These are phyloP conservation scores for Termitomyces sp. DNA, from an alignment of 768 basidiomycete genomes.

Conservation along the genomic window DNA sequence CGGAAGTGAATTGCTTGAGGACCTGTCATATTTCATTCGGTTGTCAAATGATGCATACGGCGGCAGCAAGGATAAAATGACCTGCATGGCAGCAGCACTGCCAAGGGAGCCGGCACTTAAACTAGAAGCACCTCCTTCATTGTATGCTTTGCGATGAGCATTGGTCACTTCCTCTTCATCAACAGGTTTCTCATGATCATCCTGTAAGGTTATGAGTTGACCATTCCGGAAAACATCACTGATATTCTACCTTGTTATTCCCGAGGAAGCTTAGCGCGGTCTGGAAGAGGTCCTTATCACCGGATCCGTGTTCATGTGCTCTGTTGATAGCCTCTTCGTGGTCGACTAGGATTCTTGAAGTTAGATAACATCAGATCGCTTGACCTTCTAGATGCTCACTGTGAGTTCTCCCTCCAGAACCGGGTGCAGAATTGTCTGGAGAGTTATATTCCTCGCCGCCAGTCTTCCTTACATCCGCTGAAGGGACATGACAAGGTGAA, in stretches of 20 bases:
- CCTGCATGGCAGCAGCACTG: constrained; percentile 76
- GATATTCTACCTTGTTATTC: constrained; percentile 43
- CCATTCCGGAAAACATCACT: neutral
- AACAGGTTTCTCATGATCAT: constrained; percentile 53
- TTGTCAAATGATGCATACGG: neutral
- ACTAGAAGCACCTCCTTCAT: constrained; percentile 42
- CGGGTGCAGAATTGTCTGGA: constrained; percentile 43
- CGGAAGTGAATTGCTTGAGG: constrained; percentile 66
- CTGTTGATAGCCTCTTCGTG: constrained; percentile 55
- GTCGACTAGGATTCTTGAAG: constrained; percentile 43
- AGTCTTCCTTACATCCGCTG: constrained; percentile 48
- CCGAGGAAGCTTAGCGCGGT: constrained; percentile 50
- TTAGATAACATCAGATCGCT: neutral
- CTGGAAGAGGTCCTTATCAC: constrained; percentile 54
- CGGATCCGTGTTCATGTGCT: constrained; percentile 55
- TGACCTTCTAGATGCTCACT: constrained; percentile 22
- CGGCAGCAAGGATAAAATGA: constrained; percentile 18
- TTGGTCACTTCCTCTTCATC: constrained; percentile 62
- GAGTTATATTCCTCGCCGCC: constrained; percentile 65
- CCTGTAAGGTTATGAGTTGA: constrained; percentile 24
- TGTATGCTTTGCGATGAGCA: constrained; percentile 64
- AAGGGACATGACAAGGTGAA: constrained; percentile 2
- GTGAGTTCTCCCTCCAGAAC: constrained; percentile 21
- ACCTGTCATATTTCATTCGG: constrained; percentile 19
- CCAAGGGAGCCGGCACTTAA: constrained; percentile 65